Base-by-base conservation (phyloP, 805 yeast genomes). In the Debaryomyces castellii region DNA sequence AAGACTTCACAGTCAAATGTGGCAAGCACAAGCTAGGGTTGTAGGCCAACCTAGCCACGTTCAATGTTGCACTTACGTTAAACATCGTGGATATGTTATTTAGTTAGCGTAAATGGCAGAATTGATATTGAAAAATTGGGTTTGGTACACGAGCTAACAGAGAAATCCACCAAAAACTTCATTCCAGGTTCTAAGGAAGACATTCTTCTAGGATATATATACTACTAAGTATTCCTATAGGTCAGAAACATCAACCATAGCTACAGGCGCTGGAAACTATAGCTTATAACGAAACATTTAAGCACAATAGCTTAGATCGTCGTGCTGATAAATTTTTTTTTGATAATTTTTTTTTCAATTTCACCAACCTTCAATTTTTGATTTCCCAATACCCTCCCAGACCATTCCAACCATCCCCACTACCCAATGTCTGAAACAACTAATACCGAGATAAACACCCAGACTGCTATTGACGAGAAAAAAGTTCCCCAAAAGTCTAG, bases 51-150 rank as follows among this genome's bases (percentile, higher is more conserved):
- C 85, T 68, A 23, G 82, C 67, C 0, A 81, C 80, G 56, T 89
- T 88, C 20, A 87, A 51, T 0, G 94, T 85, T 1, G 91, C 96
- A 62, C 92, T 85, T 40, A 87, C 62, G 63, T 89, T 89, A 78
- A 85, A 67, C 65, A 66, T 62, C 5, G 14, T 20, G 23, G 20
- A 14, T 30, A 30, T 14, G 3, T 30, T 16, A 2, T 2, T 14
- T 7, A 14, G 7, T 2, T n/a, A 14, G 17, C 34, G 2, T 30
- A 2, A 3, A 14, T 6, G 20, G 7, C 18, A 14, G 18, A 30
- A 14, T 14, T 30, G 33, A 30, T 30, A 30, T 14, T 30, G 34
- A 30, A 30, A 30, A 14, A 6, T 30, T 30, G 34, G 34, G 5
- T 8, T 6, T 17, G 34, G 34, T 30, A 30, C 34, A 30, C 34